phyloP scores from a whole-genome alignment of 2,329 filamentous ascomycete genomes.

The Stemphylium beticola region DNA sequence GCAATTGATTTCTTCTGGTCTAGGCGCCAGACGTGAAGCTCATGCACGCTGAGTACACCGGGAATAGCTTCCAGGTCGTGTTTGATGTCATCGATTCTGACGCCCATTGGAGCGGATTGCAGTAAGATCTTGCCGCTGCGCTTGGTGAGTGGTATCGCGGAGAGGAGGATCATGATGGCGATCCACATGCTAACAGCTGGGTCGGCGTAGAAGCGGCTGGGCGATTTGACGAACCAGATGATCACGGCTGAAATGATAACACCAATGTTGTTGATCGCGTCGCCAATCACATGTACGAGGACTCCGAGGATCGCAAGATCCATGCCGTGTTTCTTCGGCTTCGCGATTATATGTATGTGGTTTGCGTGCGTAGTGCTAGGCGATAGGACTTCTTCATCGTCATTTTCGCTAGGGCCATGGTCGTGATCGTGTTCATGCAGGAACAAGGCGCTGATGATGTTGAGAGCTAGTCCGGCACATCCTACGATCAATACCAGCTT shows the following conservation, averaged over 20 bases:
- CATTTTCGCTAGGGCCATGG: conserved; percentile 44
- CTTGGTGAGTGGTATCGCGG: conserved; percentile 67
- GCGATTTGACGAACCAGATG: conserved; percentile 69
- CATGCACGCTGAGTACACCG: conserved; percentile 71
- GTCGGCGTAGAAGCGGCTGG: conserved; percentile 72
- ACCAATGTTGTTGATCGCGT: conserved; percentile 77
- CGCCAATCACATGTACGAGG: conserved; percentile 72
- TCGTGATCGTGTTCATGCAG: conserved; percentile 61
- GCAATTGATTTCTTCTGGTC: conserved; percentile 74
- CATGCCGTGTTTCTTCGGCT: conserved; percentile 40
- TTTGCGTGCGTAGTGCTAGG: conserved; percentile 24
- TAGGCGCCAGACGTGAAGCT: conserved; percentile 76
- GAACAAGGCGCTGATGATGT: conserved; percentile 69
- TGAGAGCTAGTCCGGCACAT: conserved; percentile 69
- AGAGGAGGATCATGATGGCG: conserved; percentile 72
- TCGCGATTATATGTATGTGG: conserved; percentile 36
- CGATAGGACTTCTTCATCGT: conserved; percentile 21
- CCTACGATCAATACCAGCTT: conserved; percentile 73
- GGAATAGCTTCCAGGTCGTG: conserved; percentile 73
- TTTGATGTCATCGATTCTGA: conserved; percentile 68
- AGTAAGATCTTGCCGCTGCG: conserved; percentile 70
- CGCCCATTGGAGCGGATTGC: conserved; percentile 67
- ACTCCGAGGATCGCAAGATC: conserved; percentile 76
- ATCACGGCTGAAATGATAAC: conserved; percentile 73
- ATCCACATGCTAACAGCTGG: conserved; percentile 73